A percentile compares a stretch with the other conserved stretches of the same genome.
These are phyloP conservation scores for Isochrysis galbana DNA, from an alignment of 78 protist genomes.

Conservation along the genomic window DNA sequence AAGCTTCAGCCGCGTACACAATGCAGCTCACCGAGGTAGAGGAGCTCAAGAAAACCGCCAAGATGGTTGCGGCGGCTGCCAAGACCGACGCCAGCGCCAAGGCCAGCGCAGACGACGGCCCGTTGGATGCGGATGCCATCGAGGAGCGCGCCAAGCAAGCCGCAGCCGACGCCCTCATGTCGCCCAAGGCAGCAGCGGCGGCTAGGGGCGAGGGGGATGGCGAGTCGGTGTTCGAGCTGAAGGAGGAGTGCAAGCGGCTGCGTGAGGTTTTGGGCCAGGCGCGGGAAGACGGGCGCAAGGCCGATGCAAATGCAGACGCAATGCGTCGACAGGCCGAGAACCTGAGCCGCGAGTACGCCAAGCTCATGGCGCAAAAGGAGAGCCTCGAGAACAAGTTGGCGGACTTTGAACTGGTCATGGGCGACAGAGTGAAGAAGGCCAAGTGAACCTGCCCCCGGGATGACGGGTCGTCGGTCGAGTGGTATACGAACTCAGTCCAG, in stretches of 20 bases:
- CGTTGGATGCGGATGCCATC: background rate
- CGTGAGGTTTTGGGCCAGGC: background rate
- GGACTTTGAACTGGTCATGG: background rate
- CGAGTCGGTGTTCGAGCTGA: background rate
- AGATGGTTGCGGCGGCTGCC: background rate
- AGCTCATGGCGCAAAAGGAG: background rate
- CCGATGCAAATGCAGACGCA: background rate
- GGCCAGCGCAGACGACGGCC: too few species aligned
- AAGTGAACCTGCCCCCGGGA: too few species aligned
- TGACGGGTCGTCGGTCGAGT: too few species aligned
- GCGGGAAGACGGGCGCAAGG: background rate
- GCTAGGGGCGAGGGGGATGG: background rate
- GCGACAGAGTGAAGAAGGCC: background rate
- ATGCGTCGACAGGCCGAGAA: background rate
- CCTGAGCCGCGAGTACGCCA: background rate
- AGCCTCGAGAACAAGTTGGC: background rate
- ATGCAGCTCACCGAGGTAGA: background rate
- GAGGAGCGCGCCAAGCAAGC: background rate
- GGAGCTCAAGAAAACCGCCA: background rate
- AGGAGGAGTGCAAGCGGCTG: background rate
- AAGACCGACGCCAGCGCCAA: too few species aligned
- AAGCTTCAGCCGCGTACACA: background rate
- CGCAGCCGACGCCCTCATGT: background rate
- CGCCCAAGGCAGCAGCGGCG: background rate
- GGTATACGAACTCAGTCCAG: too few species aligned